These are phyloP conservation scores for Aspergillus olivimuriae DNA, from an alignment of 495 filamentous ascomycete genomes.

Conservation along the genomic window DNA sequence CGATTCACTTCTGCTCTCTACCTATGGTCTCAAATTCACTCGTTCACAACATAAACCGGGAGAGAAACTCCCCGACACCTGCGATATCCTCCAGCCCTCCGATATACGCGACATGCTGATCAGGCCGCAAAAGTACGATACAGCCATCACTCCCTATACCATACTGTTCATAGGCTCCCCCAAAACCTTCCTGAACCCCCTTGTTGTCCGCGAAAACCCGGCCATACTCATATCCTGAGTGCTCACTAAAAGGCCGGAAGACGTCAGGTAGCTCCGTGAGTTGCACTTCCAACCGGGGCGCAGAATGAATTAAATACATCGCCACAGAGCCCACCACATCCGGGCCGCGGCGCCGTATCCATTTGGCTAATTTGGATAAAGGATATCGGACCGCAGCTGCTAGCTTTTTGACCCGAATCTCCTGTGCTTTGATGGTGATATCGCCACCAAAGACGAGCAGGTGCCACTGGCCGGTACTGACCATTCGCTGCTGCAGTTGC, in stretches of 20 bases:
- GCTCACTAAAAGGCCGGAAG: constrained; percentile 43
- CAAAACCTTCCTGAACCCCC: constrained; percentile 48
- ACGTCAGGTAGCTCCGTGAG: constrained; percentile 48
- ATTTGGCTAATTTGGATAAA: constrained; percentile 15
- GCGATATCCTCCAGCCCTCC: constrained; percentile 44
- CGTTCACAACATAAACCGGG: no score
- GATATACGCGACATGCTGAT: constrained; percentile 45
- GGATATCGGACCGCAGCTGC: background rate
- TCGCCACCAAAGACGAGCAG: constrained; percentile 56
- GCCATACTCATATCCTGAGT: constrained; percentile 41
- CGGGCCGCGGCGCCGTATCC: constrained; percentile 11
- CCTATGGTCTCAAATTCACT: no score
- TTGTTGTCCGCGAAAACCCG: constrained; percentile 48
- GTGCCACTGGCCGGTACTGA: constrained; percentile 41
- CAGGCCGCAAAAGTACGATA: constrained; percentile 49
- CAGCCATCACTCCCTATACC: constrained; percentile 52
- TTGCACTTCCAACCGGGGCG: constrained; percentile 31
- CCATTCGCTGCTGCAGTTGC: constrained; percentile 26
- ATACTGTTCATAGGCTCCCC: constrained; percentile 48
- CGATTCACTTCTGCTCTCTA: no score
- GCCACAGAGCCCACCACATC: constrained; percentile 40
- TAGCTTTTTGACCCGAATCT: constrained; percentile 33
- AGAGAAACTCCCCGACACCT: no score
- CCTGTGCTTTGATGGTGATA: constrained; percentile 31
- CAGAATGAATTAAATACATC: constrained; percentile 47